Evolutionary conservation across 1,284 basidiomycete species (phyloP), one percentile per base, ranked within the genome.

Genomic region (Pyrrhoderma lamaoense): DNA sequence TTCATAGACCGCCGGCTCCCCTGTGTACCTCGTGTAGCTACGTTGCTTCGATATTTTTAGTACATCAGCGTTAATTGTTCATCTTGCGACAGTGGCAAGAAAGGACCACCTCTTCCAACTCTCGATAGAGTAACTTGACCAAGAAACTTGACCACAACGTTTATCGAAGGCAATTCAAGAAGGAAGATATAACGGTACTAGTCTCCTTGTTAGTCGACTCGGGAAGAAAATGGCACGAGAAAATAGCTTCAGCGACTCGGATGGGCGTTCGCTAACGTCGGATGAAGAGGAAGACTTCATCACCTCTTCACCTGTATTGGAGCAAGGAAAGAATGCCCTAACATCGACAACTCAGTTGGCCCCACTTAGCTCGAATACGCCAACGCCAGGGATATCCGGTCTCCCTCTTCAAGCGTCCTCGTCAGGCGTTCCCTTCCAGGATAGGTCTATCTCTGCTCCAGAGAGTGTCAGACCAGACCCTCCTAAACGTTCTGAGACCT

Each of bases 241-340:
- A 60, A 77, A 81, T 64, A 80, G 79, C 65, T 72, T 79, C 64
- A 71, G 68, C 51, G 78, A 80, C 59, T 75, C 75, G 16, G 78
- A 77, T 22, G 74, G 76, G 19, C 71, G 76, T 44, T 81, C 79
- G 11, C 67, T 80, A 39, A 79, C 79, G 2, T 76, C 78, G 13
- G 77, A 80, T 58, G 70, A 72, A 2, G 67, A 65, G 9, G 45
- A 59, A 21, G 63, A 65, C 38, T 61, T 65, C 21, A 19, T 62
- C 54, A 50, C 55, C 59, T 27, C 53, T 16, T 36, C 46, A 16
- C 23, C 36, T 18, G 38, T 23, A 9, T 5, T 40, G n/a, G 38
- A 40, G 38, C 14, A 5, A 18, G 21, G 16, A 40, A 40, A 14
- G 16, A 16, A 16, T 11, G 8, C 51, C 18, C 1, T 38, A 19